Percentiles rank a stretch among this genome's conserved stretches.
Conservation (phyloP, 2,329 filamentous ascomycete genomes). For the Raffaelea deltoideospora region DNA sequence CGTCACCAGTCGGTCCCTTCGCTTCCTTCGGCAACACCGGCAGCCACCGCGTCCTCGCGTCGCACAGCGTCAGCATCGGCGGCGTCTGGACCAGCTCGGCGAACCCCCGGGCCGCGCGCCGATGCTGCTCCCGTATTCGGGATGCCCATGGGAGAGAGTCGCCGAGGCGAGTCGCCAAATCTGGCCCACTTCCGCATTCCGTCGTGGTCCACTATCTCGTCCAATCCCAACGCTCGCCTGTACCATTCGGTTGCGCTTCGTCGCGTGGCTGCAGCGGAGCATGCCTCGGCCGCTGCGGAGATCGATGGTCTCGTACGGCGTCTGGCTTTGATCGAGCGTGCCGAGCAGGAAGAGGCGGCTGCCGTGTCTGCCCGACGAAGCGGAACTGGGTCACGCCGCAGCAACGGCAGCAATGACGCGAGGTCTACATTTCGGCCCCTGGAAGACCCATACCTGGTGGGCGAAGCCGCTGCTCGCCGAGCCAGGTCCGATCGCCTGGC, state of each 20-base stretch:
- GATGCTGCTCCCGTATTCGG: conserved; percentile 3
- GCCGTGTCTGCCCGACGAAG: conserved; percentile 8
- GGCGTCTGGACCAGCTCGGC: conserved; percentile 20
- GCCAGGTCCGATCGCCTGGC: conserved; percentile 41
- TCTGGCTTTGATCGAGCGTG: conserved; percentile 19
- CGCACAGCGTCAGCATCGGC: conserved; percentile 2
- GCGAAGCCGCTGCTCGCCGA: conserved; percentile 44
- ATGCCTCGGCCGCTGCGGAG: conserved; percentile 18
- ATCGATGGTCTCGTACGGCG: conserved; percentile 15
- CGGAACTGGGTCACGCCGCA: conserved; percentile 6
- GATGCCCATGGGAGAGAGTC: conserved; percentile 20
- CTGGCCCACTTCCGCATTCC: conserved; percentile 40
- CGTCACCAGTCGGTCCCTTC: conserved; percentile 6
- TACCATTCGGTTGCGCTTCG: conserved; percentile 50
- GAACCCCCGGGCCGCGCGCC: conserved; percentile 34
- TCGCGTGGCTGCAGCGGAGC: conserved; percentile 32
- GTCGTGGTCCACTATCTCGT: conserved; percentile 40
- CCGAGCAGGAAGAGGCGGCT: conserved; percentile 20
- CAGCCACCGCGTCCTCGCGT: background rate
- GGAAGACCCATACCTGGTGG: conserved; percentile 54
- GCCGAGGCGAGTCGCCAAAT: conserved; percentile 22
- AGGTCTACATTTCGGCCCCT: conserved; percentile 33
- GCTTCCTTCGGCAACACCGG: too few relatives aligned
- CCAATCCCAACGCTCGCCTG: conserved; percentile 40
- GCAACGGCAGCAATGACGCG: conserved; percentile 8